Conservation (phyloP, 176 grass and related monocot genomes). For the Canna indica region DNA sequence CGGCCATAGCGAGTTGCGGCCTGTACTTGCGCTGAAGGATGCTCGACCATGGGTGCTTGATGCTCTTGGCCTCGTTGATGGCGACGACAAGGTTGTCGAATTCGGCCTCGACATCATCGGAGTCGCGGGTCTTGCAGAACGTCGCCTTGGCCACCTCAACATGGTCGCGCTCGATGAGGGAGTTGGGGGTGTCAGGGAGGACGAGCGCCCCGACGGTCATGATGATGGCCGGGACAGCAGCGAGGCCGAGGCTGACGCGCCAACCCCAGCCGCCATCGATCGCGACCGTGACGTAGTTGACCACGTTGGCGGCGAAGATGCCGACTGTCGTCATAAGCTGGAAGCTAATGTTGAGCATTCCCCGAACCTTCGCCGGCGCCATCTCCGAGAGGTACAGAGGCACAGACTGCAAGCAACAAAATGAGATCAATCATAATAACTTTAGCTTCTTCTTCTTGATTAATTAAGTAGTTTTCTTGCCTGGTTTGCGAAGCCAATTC, state of each 20-base stretch:
- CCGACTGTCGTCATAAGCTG: neutral
- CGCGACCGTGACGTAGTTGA: neutral
- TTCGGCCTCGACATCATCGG: neutral
- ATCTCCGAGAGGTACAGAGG: neutral
- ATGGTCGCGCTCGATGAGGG: neutral
- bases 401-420: too few relatives aligned
- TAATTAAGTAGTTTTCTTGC: too few relatives aligned
- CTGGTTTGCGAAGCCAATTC: constrained; percentile 37
- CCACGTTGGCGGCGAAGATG: neutral
- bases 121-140: neutral
- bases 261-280: neutral
- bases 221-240: neutral
- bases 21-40: constrained; percentile 48
- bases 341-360: neutral
- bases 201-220: neutral
- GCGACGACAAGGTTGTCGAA: neutral
- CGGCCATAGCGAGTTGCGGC: constrained; percentile 34
- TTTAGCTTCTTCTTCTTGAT: too few relatives aligned
- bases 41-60: constrained; percentile 19
- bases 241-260: constrained; percentile 1
- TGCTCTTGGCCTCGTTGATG: neutral
- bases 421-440: too few relatives aligned
- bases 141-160: neutral
- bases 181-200: neutral
- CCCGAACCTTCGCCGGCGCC: neutral